Base-by-base conservation (phyloP, 2,329 filamentous ascomycete species). In the Diplocarpon mali region DNA sequence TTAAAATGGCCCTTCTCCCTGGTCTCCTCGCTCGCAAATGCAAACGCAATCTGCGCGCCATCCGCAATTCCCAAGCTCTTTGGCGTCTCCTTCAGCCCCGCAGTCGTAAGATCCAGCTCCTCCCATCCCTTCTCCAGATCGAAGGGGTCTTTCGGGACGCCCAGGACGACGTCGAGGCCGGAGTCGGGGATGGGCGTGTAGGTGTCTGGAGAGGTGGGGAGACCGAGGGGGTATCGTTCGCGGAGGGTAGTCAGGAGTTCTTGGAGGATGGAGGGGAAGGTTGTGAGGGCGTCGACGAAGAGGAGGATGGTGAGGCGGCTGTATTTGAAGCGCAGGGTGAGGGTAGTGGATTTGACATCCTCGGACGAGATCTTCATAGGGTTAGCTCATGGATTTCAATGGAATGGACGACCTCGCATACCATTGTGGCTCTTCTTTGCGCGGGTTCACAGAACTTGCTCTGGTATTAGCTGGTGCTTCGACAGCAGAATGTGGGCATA, bases 281-380 rank as follows among this genome's bases (percentile, higher is more conserved):
- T n/a, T n/a, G 72, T 70, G 12, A 72, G 65, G 5, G 77, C 66
- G 32, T 77, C 71, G 37, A 82, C 70, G 50, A 83, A 79, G 46
- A 88, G 69, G 56, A 84, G 76, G 52, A 87, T 69, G 3, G 82
- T 88, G 55, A 79, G 75, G 46, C 77, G 76, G 58, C 82, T 78
- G 60, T 83, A 73, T 63, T 86, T 87, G 66, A 89, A 78, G 48
- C 80, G 73, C 44, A 89, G 66, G 9, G 82, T 85, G 55, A 76
- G 69, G 53, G 73, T 67, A n/a, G 70, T 65, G 36, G 76, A 70
- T 48, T 67, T 64, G 15, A 54, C 40, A 3, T 52, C 50, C n/a
- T 50, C 42, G 15, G 35, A 31, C 39, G 35, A 45, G 9, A 45
- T 35, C 51, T 53, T 16, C 50, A 47, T 17, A 11, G 7, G 13